phyloP scores from a whole-genome alignment of 2,329 filamentous ascomycete genomes.

The Ophiobolus disseminans region DNA sequence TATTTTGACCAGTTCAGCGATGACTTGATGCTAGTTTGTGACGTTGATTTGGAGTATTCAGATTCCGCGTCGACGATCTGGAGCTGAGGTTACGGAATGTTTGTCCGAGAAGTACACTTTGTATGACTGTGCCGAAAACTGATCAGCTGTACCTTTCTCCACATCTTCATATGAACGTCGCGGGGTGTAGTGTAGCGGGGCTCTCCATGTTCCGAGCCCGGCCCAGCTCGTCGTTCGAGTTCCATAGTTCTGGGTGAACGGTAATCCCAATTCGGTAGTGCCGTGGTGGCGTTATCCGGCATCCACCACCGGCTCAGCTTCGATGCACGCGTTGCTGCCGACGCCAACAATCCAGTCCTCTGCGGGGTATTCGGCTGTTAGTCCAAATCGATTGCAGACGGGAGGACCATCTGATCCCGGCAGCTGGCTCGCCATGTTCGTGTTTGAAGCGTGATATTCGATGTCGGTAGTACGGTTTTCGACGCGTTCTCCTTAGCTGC shows the following conservation, averaged over 20 bases:
- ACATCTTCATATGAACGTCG: neutral
- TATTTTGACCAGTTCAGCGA: neutral
- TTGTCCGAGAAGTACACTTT: neutral
- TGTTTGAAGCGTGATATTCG: neutral
- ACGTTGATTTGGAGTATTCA: neutral
- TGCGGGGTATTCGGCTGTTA: neutral
- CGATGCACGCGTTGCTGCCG: neutral
- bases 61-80: too few relatives aligned
- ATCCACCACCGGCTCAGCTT: neutral
- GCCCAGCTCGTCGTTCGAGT: neutral
- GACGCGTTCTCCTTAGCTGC: neutral
- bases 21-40: neutral
- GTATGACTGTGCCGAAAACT: neutral
- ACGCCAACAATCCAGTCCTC: neutral
- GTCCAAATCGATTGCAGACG: neutral
- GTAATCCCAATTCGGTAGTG: constrained; percentile 11
- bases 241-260: neutral
- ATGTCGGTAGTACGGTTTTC: constrained; percentile 3
- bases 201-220: neutral
- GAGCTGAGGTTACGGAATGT: neutral
- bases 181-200: neutral
- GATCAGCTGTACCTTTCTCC: neutral
- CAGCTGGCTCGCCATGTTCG: neutral
- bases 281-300: neutral
- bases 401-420: constrained; percentile 3